phyloP scores from a whole-genome alignment of 139 green algal species.

The Mesostigma viride region DNA sequence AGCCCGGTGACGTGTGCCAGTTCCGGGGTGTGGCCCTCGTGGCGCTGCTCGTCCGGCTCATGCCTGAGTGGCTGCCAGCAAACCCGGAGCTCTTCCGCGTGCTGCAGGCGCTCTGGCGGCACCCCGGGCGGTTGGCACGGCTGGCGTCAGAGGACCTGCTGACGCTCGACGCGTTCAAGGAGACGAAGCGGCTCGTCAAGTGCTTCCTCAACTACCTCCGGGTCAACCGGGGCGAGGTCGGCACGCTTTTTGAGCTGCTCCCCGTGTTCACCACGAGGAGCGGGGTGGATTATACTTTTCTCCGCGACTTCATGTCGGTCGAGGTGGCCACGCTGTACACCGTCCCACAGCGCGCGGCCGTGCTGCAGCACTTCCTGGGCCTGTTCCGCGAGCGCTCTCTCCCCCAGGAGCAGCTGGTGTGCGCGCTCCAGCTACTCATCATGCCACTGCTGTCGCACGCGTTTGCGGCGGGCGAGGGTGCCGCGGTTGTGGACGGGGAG shows the following conservation, averaged over 20 bases:
- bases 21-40: slow-evolving; percentile 71
- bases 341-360: slow-evolving; percentile 17
- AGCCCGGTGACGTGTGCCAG: too few species aligned
- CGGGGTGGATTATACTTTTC: slow-evolving; percentile 69
- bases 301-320: slow-evolving; percentile 51
- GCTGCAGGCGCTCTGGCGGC: slow-evolving; percentile 27
- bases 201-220: slow-evolving; percentile 62
- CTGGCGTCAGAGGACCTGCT: slow-evolving; percentile 31
- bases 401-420: slow-evolving; percentile 41
- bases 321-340: slow-evolving; percentile 45
- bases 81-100: slow-evolving; percentile 21
- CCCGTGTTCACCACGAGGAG: slow-evolving; percentile 41
- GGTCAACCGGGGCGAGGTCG: slow-evolving; percentile 45
- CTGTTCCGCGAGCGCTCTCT: slow-evolving; percentile 33
- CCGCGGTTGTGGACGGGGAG: slow-evolving; percentile 32
- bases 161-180: slow-evolving; percentile 46
- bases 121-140: slow-evolving; percentile 7
- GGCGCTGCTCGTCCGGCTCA: slow-evolving; percentile 55
- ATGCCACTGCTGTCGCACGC: slow-evolving; percentile 59
- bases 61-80: slow-evolving; percentile 31
- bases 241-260: slow-evolving; percentile 73
- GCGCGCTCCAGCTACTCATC: slow-evolving; percentile 58
- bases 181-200: slow-evolving; percentile 71
- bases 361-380: slow-evolving; percentile 52
- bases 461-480: slow-evolving; percentile 31